These are phyloP conservation scores for Erigeron canadensis DNA, from an alignment of 129 eudicot genomes.

Conservation along the genomic window DNA sequence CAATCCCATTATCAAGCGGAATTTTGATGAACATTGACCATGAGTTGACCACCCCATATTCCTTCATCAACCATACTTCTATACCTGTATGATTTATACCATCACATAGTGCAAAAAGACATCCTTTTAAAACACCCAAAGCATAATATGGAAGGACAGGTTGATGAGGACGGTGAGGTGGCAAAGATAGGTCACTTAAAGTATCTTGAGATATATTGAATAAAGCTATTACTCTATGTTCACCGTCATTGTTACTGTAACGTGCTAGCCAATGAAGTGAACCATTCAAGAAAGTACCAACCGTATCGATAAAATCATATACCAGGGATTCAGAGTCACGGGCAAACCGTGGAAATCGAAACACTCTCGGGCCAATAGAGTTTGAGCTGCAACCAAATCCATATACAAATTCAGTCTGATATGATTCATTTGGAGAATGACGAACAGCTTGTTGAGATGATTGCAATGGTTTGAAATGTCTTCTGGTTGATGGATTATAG, in stretches of 20 bases:
- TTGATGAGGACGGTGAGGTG: slow-evolving; percentile 21
- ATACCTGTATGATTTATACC: slow-evolving; percentile 5
- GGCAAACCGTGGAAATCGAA: slow-evolving; percentile 35
- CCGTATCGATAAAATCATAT: slow-evolving; percentile 36
- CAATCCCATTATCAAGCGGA: slow-evolving; percentile 10
- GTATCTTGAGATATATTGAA: slow-evolving; percentile 28
- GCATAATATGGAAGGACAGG: slow-evolving; percentile 17
- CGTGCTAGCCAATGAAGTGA: slow-evolving; percentile 39
- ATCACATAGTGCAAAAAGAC: slow-evolving; percentile 33
- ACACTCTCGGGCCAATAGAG: slow-evolving; percentile 27
- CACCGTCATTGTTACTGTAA: slow-evolving; percentile 8
- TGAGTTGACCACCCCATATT: slow-evolving; percentile 34
- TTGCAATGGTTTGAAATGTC: slow-evolving; percentile 29
- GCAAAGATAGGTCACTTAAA: slow-evolving; percentile 28
- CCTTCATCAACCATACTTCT: slow-evolving; percentile 43
- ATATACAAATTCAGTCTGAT: slow-evolving; percentile 32
- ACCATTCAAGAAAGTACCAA: slow-evolving; percentile 36
- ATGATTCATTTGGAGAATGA: slow-evolving; percentile 11
- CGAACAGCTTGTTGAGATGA: slow-evolving; percentile 12
- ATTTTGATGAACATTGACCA: slow-evolving; percentile 36
- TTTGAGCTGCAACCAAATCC: slow-evolving; percentile 37
- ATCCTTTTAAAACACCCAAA: slow-evolving; percentile 29
- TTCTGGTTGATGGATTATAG: slow-evolving; percentile 44
- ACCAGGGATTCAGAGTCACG: slow-evolving; percentile 27
- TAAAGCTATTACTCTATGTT: slow-evolving; percentile 24